Base-by-base conservation (phyloP, 2,329 filamentous ascomycete species). In the Arthrobotrys conoides region DNA sequence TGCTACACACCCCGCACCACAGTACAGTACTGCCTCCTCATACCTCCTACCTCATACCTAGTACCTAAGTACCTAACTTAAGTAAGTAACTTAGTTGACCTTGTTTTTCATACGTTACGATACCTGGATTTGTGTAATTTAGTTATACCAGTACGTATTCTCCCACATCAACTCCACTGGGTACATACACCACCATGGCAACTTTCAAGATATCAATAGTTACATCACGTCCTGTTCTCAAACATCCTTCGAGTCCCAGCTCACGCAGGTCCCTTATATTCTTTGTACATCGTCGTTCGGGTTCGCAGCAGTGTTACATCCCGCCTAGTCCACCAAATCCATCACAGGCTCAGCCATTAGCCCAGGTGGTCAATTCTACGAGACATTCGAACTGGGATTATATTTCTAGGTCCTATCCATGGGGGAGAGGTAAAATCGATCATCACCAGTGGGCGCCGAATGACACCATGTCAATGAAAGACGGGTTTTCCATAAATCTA, bases 201-300 rank as follows among this genome's bases (percentile, higher is more conserved):
- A 30, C 57, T 33, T 24, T 44, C 20, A 36, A 18, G 36, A n/a
- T 24, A 41, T 27, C 53, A 22, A 33, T 55, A 55, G 30, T 30
- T 20, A 14, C 14, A 22, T 46, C 65, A 16, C 61, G 30, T n/a
- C 33, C 27, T 27, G 36, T 20, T 24, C 65, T 27, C 49, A 12
- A 3, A 5, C 24, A 38, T 24, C 16, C 4, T 46, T 53, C 33
- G 36, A 36, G 33, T 6, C 57, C 63, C 49, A 46, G 16, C n/a
- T 24, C 33, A 10, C 33, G 33, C 24, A 49, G 70, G 6, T 20
- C 49, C 16, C 51, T 73, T 5, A 51, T 73, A 12, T 73, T 49
- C 51, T 41, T 73, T 27, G 49, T 73, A 4, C 70, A 73, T 44
- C 61, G 55, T 49, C 70, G 70, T 22, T 49, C 51, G 9, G 27